These are phyloP conservation scores for Pterulicium gracile DNA, from an alignment of 1,284 basidiomycete genomes.

Conservation along the genomic window DNA sequence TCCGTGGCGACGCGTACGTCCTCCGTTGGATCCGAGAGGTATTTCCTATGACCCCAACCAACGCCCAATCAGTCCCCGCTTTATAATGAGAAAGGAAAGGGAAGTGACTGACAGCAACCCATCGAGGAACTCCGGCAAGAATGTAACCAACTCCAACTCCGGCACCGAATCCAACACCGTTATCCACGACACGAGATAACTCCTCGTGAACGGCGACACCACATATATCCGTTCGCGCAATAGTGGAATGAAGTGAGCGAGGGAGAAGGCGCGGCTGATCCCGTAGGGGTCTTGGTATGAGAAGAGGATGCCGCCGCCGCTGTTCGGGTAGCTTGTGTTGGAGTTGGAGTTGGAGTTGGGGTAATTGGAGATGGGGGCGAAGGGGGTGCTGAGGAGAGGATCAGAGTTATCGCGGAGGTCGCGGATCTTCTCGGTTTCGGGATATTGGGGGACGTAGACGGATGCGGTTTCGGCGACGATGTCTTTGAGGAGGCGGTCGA, in stretches of 20 bases:
- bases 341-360: not conserved
- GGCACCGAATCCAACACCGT: conserved; percentile 94
- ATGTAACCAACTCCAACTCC: conserved; percentile 89
- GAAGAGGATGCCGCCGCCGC: not conserved
- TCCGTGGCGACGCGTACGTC: conserved; percentile 92
- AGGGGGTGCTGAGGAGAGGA: conserved; percentile 53
- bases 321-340: no score
- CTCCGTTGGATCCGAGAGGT: conserved; percentile 89
- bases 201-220: conserved; percentile 90
- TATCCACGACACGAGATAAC: conserved; percentile 96
- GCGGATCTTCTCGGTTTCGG: conserved; percentile 64
- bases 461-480: conserved; percentile 96
- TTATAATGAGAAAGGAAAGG: no score
- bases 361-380: not conserved
- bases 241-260: conserved; percentile 91
- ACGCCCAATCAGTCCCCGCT: no score
- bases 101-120: conserved; percentile 71
- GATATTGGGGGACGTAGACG: conserved; percentile 86
- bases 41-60: conserved; percentile 76
- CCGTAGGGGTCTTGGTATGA: conserved; percentile 34
- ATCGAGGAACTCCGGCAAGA: conserved; percentile 91
- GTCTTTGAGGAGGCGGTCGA: conserved; percentile 94
- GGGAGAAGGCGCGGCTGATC: conserved; percentile 81
- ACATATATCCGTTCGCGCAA: conserved; percentile 92
- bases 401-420: conserved; percentile 30